Percentiles rank a stretch among this genome's conserved stretches.
Conservation (phyloP, 352 stramenopile genomes). For the Peronospora farinosa region DNA sequence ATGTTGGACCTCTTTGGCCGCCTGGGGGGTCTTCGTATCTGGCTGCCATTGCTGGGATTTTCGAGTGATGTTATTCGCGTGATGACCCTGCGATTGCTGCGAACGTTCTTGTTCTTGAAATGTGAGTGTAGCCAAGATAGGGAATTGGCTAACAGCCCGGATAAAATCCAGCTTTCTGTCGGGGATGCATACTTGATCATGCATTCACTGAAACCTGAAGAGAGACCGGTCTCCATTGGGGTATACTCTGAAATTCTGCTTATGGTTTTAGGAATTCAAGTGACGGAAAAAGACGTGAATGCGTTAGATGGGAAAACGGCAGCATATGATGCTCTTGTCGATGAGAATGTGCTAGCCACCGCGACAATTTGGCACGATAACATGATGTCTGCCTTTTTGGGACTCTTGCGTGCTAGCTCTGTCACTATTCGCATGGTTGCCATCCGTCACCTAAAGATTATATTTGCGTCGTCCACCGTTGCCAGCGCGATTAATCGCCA, state of each 20-base stretch:
- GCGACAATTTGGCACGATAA: conserved; percentile 61
- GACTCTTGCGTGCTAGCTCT: conserved; percentile 45
- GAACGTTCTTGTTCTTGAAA: conserved; percentile 75
- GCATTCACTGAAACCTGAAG: conserved; percentile 61
- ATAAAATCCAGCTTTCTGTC: conserved; percentile 75
- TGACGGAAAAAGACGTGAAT: conserved; percentile 52
- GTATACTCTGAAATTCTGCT: conserved; percentile 78
- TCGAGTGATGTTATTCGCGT: conserved; percentile 64
- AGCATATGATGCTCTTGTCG: conserved; percentile 44
- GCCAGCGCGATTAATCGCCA: conserved; percentile 71
- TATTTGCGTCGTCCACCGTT: conserved; percentile 52
- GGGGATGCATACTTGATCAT: conserved; percentile 79
- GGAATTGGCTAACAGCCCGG: conserved; percentile 54
- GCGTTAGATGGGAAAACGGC: conserved; percentile 41
- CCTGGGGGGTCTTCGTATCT: conserved; percentile 73
- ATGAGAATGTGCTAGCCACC: conserved; percentile 42
- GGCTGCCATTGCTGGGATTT: conserved; percentile 74
- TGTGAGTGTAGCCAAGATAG: conserved; percentile 58
- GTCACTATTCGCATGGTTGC: conserved; percentile 56
- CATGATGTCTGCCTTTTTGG: conserved; percentile 63
- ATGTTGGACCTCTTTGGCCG: conserved; percentile 71
- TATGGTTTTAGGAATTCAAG: conserved; percentile 65
- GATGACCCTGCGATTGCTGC: conserved; percentile 72
- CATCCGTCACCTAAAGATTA: conserved; percentile 57
- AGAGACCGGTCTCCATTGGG: conserved; percentile 63